A percentile compares a stretch with the other conserved stretches of the same genome.
phyloP scores from a whole-genome alignment of 208 protist species.

The Phytomonas serpens region DNA sequence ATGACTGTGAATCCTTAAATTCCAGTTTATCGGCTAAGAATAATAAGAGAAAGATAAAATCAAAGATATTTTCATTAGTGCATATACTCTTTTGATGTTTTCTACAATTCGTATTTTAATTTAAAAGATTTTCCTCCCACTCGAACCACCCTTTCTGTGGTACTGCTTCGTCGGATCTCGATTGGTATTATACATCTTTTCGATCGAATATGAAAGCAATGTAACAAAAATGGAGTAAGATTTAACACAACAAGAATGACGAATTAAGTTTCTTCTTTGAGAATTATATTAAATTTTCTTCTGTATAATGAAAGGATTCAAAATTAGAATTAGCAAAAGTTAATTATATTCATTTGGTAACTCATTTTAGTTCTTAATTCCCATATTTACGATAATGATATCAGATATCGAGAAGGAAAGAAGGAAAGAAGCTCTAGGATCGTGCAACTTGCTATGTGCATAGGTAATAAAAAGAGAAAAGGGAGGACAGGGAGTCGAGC shows the following conservation, averaged over 20 bases:
- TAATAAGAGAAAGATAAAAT: not conserved
- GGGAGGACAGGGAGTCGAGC: not conserved
- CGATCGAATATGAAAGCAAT: not conserved
- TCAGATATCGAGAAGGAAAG: not conserved
- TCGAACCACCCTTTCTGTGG: not conserved
- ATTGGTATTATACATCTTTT: not conserved
- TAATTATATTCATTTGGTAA: not conserved
- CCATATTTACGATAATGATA: not conserved
- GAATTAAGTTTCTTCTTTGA: not conserved
- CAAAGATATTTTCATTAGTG: not conserved
- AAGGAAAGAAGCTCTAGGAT: not conserved
- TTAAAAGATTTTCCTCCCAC: not conserved
- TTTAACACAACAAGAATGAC: not conserved
- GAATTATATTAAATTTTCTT: not conserved
- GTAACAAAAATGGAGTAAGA: not conserved
- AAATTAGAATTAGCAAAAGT: not conserved
- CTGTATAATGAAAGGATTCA: constrained; percentile 7
- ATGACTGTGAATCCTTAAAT: constrained; percentile 1
- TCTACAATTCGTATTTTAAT: not conserved
- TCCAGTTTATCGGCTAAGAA: not conserved
- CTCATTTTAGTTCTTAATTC: not conserved
- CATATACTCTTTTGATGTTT: not conserved
- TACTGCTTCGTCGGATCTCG: not conserved
- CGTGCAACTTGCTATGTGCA: not conserved
- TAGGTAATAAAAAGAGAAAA: not conserved